Evolutionary conservation across 2,329 filamentous ascomycete species (phyloP).

Genomic region (Dothistroma pini): DNA sequence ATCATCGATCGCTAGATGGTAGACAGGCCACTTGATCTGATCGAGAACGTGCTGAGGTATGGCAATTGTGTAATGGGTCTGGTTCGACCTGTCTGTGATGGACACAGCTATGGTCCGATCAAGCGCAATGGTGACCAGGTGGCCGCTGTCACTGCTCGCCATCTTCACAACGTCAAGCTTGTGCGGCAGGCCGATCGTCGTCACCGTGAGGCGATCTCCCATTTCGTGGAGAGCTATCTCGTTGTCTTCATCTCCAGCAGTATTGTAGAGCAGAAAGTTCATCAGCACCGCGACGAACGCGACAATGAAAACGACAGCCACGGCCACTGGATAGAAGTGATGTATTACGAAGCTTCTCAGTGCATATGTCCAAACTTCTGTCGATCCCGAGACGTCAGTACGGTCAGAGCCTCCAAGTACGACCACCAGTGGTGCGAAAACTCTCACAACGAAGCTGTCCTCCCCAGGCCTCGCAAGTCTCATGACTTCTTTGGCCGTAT

Average conservation of each 20-base stretch:
- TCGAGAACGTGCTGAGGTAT: conserved; percentile 21
- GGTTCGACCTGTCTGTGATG: conserved; percentile 20
- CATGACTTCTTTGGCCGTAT: conserved; percentile 73
- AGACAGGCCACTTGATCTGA: conserved; percentile 32
- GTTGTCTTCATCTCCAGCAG: conserved; percentile 43
- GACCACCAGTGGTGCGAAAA: conserved; percentile 72
- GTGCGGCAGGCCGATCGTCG: conserved; percentile 61
- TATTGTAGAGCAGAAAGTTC: conserved; percentile 69
- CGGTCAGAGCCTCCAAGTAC: conserved; percentile 67
- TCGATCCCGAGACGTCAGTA: conserved; percentile 42
- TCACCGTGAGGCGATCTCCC: conserved; percentile 55
- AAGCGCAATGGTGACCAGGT: conserved; percentile 65
- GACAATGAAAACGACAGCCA: conserved; percentile 60
- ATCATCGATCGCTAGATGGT: conserved; percentile 63
- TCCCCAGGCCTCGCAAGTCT: conserved; percentile 68
- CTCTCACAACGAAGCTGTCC: conserved; percentile 67
- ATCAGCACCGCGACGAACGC: conserved; percentile 66
- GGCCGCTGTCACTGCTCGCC: conserved; percentile 58
- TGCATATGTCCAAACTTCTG: conserved; percentile 54
- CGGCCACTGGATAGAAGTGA: conserved; percentile 65
- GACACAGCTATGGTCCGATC: conserved; percentile 58
- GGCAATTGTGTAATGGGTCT: conserved; percentile 19
- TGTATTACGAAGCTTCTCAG: conserved; percentile 51
- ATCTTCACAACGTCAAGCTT: conserved; percentile 66
- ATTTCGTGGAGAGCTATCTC: conserved; percentile 47